These are phyloP conservation scores for Microbotryum saponariae DNA, from an alignment of 1,284 basidiomycete genomes.

Conservation along the genomic window DNA sequence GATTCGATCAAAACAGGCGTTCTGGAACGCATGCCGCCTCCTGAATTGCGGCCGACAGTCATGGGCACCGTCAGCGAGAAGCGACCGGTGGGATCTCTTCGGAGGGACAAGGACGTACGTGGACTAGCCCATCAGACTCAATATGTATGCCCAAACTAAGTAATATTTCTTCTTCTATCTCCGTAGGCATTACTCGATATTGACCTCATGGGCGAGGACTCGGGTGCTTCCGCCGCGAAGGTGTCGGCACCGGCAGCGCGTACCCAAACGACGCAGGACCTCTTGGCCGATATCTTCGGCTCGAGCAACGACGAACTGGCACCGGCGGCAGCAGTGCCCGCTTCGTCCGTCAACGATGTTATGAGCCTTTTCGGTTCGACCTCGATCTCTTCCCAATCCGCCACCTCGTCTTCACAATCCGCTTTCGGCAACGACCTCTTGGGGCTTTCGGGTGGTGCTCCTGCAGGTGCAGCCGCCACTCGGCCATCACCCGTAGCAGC, in stretches of 20 bases:
- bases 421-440: constrained; percentile 37
- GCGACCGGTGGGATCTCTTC: constrained; percentile 82
- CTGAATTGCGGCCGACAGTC: constrained; percentile 88
- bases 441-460: constrained; percentile 37
- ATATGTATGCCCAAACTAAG: not conserved
- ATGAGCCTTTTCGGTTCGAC: constrained; percentile 68
- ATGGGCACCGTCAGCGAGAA: constrained; percentile 92
- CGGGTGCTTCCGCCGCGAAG: constrained; percentile 42
- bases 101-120: constrained; percentile 62
- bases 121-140: not conserved
- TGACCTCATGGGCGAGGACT: constrained; percentile 70
- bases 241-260: constrained; percentile 40
- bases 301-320: constrained; percentile 41
- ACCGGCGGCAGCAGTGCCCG: constrained; percentile 40
- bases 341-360: constrained; percentile 73
- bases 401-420: constrained; percentile 13
- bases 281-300: constrained; percentile 91
- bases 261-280: constrained; percentile 69
- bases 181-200: constrained; percentile 46
- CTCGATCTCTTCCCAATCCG: constrained; percentile 21
- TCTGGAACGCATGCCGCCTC: constrained; percentile 94
- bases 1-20: constrained; percentile 74
- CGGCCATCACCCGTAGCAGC: constrained; percentile 36
- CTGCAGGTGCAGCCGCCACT: constrained; percentile 30
- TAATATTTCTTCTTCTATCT: constrained; percentile 3